Percentiles rank a stretch among this genome's conserved stretches.
These are phyloP conservation scores for Schizochytrium sp. DNA, from an alignment of 108 stramenopile genomes.

Conservation along the genomic window DNA sequence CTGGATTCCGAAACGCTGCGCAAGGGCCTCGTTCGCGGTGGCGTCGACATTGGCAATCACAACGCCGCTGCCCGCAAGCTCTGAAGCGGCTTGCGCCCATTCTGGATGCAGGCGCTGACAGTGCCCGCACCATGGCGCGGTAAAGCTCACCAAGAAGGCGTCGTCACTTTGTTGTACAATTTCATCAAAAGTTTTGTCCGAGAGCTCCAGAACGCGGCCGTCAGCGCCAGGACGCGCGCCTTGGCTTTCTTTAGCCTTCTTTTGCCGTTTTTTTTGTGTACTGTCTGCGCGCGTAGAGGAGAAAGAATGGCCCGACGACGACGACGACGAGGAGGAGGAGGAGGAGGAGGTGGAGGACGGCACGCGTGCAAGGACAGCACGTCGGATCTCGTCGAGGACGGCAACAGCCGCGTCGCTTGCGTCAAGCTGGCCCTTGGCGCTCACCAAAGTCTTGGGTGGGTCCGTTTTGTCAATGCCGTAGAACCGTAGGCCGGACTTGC, in stretches of 20 bases:
- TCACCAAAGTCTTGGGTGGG: neutral
- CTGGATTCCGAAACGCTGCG: conserved; percentile 56
- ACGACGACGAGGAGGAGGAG: neutral
- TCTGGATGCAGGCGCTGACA: conserved; percentile 54
- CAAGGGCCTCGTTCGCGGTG: conserved; percentile 51
- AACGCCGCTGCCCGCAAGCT: conserved; percentile 42
- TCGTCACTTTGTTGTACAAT: conserved; percentile 17
- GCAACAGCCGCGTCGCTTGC: neutral
- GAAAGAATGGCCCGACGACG: neutral
- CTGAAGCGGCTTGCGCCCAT: conserved; percentile 29
- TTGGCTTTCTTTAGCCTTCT: neutral
- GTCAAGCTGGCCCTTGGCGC: neutral
- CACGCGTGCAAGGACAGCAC: neutral
- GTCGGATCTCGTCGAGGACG: neutral
- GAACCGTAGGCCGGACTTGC: neutral
- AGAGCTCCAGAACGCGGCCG: conserved; percentile 5
- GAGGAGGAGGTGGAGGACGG: neutral
- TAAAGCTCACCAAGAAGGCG: conserved; percentile 39
- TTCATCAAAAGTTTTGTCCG: conserved; percentile 14
- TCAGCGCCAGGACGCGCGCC: neutral
- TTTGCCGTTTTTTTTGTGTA: too few species aligned
- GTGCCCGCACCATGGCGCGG: conserved; percentile 63
- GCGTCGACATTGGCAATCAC: conserved; percentile 71
- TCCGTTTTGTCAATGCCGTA: neutral
- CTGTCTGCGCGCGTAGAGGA: neutral